Base-by-base conservation (phyloP, 768 basidiomycete species). In the Clitopilus hobsonii region DNA sequence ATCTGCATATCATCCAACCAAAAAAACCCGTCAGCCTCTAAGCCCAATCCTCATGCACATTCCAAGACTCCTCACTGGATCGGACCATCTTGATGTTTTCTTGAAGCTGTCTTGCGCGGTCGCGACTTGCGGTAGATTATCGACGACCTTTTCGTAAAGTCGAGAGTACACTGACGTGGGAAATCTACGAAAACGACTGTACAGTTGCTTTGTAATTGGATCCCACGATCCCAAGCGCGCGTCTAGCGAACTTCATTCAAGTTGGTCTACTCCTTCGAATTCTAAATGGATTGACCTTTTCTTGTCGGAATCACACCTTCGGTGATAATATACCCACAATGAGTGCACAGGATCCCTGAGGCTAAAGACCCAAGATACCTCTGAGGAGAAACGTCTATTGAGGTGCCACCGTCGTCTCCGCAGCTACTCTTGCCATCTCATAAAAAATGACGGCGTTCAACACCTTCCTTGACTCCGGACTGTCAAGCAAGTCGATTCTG, bases 51-150 rank as follows among this genome's bases (percentile, higher is more conserved):
- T 11, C 49, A n/a, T n/a, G n/a, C 22, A 29, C 38, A 55, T n/a
- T 47, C 41, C 41, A 7, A 28, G 51, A 47, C 22, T 41, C 78
- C 88, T 75, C 74, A 90, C 89, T 85, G 71, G 77, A 82, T 68
- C 90, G 86, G 69, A 77, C 79, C 89, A 92, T 91, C 79, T 71
- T 73, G 70, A 73, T 63, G 77, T 85, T 79, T 84, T 81, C 81
- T 81, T 69, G 76, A 52, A 53, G 63, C 67, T 63, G 67, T 69
- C 64, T 60, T 63, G 64, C 65, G 66, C 65, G 66, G 65, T 64
- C 61, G 60, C 58, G 41, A 45, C 41, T 45, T 11, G 41, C 41
- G 16, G 41, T 45, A 45, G 41, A 45, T 45, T 45, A 45, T 45
- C 41, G 41, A 18, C 41, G 41, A 45, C 41, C 41, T 45, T 45